Evolutionary conservation across 345 rosid genomes (phyloP).

Genomic region (Hibiscus syriacus): DNA sequence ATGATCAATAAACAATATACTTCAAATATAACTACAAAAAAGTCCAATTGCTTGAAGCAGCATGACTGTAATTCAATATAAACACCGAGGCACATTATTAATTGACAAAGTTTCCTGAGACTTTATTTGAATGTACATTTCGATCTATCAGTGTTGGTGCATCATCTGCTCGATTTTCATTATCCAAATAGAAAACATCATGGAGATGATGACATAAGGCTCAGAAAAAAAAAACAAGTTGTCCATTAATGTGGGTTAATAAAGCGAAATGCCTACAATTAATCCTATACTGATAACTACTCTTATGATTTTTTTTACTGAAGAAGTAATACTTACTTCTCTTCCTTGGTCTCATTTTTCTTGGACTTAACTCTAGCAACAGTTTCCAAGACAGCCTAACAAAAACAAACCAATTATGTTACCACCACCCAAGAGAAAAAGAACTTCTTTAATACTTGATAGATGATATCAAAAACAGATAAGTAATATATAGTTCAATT

Average conservation of each 20-base stretch:
- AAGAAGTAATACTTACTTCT: slow-evolving; percentile 47
- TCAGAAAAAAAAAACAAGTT: slow-evolving; percentile 19
- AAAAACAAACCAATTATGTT: slow-evolving; percentile 7
- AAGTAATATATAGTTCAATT: background rate
- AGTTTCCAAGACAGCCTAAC: slow-evolving; percentile 84
- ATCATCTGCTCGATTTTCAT: slow-evolving; percentile 77
- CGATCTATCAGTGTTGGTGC: slow-evolving; percentile 85
- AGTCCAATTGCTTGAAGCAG: background rate
- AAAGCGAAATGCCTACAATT: background rate
- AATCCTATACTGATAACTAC: background rate
- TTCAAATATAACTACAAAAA: background rate
- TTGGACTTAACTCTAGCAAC: slow-evolving; percentile 60
- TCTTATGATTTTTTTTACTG: background rate
- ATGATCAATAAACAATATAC: slow-evolving; percentile 9
- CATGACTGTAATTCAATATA: background rate
- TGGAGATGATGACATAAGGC: slow-evolving; percentile 51
- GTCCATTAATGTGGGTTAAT: slow-evolving; percentile 11
- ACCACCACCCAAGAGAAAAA: background rate
- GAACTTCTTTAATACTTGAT: background rate
- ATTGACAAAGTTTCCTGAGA: slow-evolving; percentile 1
- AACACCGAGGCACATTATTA: slow-evolving; percentile 2
- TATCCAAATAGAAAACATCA: slow-evolving; percentile 76
- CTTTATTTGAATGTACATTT: slow-evolving; percentile 37
- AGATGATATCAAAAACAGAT: background rate
- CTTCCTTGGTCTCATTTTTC: slow-evolving; percentile 70